A percentile compares a stretch with the other conserved stretches of the same genome.
Conservation (phyloP, 2,329 filamentous ascomycete genomes). For the Sporothrix phasma region DNA sequence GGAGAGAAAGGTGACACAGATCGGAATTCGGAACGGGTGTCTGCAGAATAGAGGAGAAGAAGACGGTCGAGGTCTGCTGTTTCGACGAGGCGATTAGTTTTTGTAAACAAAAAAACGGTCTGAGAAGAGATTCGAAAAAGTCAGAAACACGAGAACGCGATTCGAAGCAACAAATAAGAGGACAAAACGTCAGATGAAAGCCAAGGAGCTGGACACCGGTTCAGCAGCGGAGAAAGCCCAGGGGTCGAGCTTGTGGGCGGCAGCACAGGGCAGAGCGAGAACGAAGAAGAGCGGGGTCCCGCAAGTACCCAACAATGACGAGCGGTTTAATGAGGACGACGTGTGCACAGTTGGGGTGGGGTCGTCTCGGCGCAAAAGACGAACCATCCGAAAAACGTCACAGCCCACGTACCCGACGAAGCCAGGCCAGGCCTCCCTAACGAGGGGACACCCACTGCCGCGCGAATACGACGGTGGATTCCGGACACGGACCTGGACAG, state of each 20-base stretch:
- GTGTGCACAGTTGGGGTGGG: neutral
- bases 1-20: neutral
- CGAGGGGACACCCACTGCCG: neutral
- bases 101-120: neutral
- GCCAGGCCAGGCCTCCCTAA: neutral
- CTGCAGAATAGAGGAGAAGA: neutral
- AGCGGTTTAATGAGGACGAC: constrained; percentile 7
- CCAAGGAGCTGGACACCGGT: neutral
- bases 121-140: neutral
- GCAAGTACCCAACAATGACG: constrained; percentile 1
- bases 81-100: neutral
- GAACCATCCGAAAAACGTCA: neutral
- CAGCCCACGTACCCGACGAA: neutral
- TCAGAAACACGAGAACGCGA: neutral
- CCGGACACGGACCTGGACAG: neutral
- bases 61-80: neutral
- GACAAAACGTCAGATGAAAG: neutral
- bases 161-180: neutral
- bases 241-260: no score
- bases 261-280: neutral
- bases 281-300: neutral
- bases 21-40: neutral
- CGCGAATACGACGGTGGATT: neutral
- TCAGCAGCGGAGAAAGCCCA: neutral
- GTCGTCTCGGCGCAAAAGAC: neutral